Percentiles rank a stretch among this genome's conserved stretches.
phyloP scores from a whole-genome alignment of 2,329 filamentous ascomycete genomes.

The Fusarium sp. region DNA sequence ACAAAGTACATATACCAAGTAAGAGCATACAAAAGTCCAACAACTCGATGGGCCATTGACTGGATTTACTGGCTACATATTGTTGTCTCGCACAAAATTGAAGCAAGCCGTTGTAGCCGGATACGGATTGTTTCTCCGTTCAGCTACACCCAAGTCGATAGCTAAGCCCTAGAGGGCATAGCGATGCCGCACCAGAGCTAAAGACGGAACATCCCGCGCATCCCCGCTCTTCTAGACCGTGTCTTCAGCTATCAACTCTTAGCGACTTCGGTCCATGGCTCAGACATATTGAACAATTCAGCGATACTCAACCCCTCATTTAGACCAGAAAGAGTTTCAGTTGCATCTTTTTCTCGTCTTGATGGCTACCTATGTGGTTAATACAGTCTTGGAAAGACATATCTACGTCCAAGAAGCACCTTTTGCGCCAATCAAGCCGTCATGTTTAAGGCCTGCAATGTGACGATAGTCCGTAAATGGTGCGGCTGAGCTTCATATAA shows the following conservation, averaged over 20 bases:
- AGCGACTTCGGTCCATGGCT: background rate
- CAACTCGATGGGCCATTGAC: background rate
- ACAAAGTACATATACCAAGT: no score
- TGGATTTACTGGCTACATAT: background rate
- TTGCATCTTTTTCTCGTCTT: background rate
- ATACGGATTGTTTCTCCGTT: background rate
- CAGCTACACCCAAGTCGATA: background rate
- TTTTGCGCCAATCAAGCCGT: background rate
- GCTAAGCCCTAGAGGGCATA: background rate
- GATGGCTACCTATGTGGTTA: fast-evolving
- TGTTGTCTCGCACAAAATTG: background rate
- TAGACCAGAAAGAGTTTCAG: background rate
- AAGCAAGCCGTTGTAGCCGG: background rate
- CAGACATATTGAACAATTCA: background rate
- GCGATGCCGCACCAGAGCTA: background rate
- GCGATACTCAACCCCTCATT: background rate
- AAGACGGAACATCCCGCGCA: background rate
- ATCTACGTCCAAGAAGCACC: background rate
- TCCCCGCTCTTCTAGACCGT: background rate
- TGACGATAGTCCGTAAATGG: background rate
- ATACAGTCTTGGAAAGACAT: background rate
- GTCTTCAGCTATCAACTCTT: background rate
- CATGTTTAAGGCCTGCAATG: background rate
- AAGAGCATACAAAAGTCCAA: background rate
- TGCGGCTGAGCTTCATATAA: background rate